Conservation (phyloP, 2,329 filamentous ascomycete species). For the Cadophora sp. region DNA sequence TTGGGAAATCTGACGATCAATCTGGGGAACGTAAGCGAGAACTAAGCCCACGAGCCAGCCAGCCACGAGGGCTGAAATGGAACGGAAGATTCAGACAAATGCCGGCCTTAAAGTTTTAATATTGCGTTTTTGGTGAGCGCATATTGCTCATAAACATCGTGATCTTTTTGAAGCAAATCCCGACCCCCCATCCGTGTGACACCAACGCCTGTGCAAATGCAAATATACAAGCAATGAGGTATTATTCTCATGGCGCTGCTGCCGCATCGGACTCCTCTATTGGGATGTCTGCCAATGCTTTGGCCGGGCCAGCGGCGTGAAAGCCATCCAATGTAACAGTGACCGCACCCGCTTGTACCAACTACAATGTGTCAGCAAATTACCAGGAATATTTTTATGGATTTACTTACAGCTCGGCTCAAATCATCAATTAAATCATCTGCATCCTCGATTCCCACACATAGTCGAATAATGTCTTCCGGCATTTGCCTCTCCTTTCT, state of each 20-base stretch:
- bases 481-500: slow-evolving; percentile 88
- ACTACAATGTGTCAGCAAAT: slow-evolving; percentile 53
- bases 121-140: slow-evolving; percentile 11
- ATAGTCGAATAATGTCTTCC: slow-evolving; percentile 94
- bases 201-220: slow-evolving; percentile 33
- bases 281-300: slow-evolving; percentile 38
- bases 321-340: slow-evolving; percentile 85
- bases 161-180: slow-evolving; percentile 4
- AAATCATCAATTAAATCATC: slow-evolving; percentile 94
- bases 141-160: slow-evolving; percentile 10
- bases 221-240: slow-evolving; percentile 17
- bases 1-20: slow-evolving; percentile 15
- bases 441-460: slow-evolving; percentile 94
- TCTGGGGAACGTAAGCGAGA: slow-evolving; percentile 7
- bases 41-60: not conserved
- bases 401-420: slow-evolving; percentile 78
- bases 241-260: slow-evolving; percentile 32
- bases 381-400: slow-evolving; percentile 8
- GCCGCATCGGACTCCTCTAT: slow-evolving; percentile 42
- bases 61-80: slow-evolving; percentile 2
- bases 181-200: slow-evolving; percentile 17
- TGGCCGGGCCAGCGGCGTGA: slow-evolving; percentile 57
- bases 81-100: not conserved
- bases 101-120: slow-evolving; percentile 11
- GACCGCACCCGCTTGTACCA: slow-evolving; percentile 94